These are phyloP conservation scores for Tolypocladium tropicale DNA, from an alignment of 2,329 filamentous ascomycete species.

Conservation along the genomic window DNA sequence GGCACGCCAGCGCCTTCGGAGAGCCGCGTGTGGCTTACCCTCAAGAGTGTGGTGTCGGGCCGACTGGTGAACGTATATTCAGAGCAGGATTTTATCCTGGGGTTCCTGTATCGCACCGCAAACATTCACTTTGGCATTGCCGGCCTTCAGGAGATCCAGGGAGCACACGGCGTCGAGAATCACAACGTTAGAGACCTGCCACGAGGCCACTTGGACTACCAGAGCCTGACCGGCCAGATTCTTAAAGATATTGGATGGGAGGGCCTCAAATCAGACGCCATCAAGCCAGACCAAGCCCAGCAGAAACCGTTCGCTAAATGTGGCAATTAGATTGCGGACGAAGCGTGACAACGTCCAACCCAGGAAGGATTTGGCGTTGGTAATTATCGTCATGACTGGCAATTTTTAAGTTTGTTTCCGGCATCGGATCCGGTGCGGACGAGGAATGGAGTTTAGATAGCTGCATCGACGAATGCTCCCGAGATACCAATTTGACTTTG, in stretches of 20 bases:
- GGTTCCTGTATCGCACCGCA: slow-evolving; percentile 75
- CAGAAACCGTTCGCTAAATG: not conserved
- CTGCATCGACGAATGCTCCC: not conserved
- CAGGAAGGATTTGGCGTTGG: not conserved
- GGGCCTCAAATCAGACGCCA: slow-evolving; percentile 37
- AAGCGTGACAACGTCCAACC: too few species aligned
- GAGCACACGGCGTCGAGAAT: slow-evolving; percentile 57
- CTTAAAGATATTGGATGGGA: slow-evolving; percentile 60
- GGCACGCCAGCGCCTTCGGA: slow-evolving; percentile 71
- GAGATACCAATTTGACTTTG: slow-evolving; percentile 1
- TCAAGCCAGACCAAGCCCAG: slow-evolving; percentile 12
- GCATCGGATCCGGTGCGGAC: not conserved
- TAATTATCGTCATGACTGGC: not conserved
- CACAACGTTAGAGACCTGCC: slow-evolving; percentile 55
- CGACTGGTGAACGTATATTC: slow-evolving; percentile 88
- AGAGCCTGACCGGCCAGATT: slow-evolving; percentile 55
- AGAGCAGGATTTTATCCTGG: slow-evolving; percentile 77
- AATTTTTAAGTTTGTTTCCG: not conserved
- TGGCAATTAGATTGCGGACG: not conserved
- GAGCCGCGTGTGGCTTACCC: slow-evolving; percentile 60
- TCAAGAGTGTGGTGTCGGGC: slow-evolving; percentile 71
- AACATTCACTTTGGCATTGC: slow-evolving; percentile 77
- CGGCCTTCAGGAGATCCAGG: slow-evolving; percentile 65
- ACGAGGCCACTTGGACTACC: slow-evolving; percentile 61
- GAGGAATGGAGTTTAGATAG: slow-evolving; percentile 3